Percentiles rank a stretch among this genome's conserved stretches.
These are phyloP conservation scores for Lignosus rhinocerotis DNA, from an alignment of 1,284 basidiomycete species.

Conservation along the genomic window DNA sequence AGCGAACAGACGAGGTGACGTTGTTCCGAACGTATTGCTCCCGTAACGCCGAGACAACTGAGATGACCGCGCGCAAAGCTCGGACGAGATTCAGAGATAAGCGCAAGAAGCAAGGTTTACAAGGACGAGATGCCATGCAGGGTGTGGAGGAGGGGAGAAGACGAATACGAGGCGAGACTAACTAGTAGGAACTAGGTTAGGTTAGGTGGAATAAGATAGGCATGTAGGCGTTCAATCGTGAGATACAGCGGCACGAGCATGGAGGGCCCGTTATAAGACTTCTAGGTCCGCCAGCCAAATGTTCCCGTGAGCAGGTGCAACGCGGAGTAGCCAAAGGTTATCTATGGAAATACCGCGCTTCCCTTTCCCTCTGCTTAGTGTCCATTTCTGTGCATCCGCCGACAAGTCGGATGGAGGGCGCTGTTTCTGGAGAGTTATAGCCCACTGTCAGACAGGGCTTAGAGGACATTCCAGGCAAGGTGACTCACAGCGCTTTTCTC, in stretches of 20 bases:
- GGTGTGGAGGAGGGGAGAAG: background rate
- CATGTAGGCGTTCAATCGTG: background rate
- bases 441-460: background rate
- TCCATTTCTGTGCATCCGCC: conserved; percentile 11
- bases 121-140: background rate
- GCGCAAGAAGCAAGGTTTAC: background rate
- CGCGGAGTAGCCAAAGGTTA: conserved; percentile 23
- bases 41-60: no score
- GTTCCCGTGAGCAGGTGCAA: conserved; percentile 15
- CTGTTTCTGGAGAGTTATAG: background rate
- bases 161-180: background rate
- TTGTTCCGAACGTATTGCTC: no score
- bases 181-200: background rate
- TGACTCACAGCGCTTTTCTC: conserved; percentile 4
- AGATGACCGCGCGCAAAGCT: no score
- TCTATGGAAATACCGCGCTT: conserved; percentile 12
- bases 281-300: conserved; percentile 28
- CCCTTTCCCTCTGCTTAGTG: conserved; percentile 2
- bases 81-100: background rate
- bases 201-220: background rate
- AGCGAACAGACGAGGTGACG: no score
- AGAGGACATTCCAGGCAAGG: background rate
- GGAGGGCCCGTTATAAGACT: conserved; percentile 1
- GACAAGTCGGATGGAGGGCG: background rate
- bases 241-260: background rate